Base-by-base conservation (phyloP, 306 rosid genomes). In the Urtica urens region DNA sequence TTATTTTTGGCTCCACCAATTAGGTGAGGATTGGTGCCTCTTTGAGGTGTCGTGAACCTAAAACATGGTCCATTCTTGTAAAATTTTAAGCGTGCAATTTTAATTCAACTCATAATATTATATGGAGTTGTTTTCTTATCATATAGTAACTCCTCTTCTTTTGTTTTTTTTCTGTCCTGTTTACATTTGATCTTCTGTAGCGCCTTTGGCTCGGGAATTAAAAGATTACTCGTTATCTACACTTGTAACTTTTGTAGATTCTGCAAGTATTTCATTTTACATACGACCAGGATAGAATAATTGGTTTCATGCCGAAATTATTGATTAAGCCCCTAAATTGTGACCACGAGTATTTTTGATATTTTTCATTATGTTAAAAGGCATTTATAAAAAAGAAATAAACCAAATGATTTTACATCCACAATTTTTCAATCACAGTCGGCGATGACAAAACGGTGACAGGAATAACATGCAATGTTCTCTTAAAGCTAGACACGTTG, bases 391-490 rank as follows among this genome's bases (percentile, higher is more conserved):
- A n/a, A n/a, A n/a, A n/a, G n/a, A n/a, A n/a, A n/a, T n/a, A n/a
- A n/a, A 2, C 10, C 4, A 20, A 12, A 3, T 7, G 2, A 14
- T 7, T 38, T 14, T 42, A 7, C 22, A 1, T 19, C 3, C 47
- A 42, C 24, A 17, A 10, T 42, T 42, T 3, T n/a, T 17, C 22
- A 15, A 9, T 25, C 24, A 20, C 47, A 42, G 16, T 24, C 7
- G 58, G 44, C 34, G 45, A 23, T 22, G 41, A 28, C 25, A 16
- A 23, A 23, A 11, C 22, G 23, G 38, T 27, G 54, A 56, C 51
- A 69, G n/a, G n/a, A 42, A 40, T 44, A 70, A 70, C 74, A 46
- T 75, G 77, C 68, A 40, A 23, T 70, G 78, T 57, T 57, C 29
- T 42, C 54, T 29, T 49, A 57, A 71, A 71, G 67, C 46, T 58